phyloP scores from a whole-genome alignment of 805 yeast species.

The Hanseniaspora meyeri region DNA sequence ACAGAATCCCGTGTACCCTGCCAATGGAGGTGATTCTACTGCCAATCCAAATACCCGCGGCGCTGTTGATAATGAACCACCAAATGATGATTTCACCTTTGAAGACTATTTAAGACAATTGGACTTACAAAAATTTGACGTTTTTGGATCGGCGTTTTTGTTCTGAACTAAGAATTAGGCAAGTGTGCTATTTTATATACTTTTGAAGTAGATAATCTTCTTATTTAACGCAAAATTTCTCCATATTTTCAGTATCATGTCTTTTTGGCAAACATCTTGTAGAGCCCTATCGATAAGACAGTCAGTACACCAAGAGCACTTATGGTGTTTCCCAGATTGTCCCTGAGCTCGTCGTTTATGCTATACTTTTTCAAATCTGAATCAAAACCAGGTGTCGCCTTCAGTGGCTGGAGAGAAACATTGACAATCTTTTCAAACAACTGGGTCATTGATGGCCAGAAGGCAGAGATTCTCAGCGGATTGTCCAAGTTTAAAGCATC shows the following conservation, averaged over 20 bases:
- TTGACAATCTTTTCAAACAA: conserved; percentile 77
- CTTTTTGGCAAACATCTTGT: conserved; percentile 29
- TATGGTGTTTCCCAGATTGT: conserved; percentile 48
- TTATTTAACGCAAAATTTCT: not conserved
- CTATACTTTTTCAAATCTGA: conserved; percentile 42
- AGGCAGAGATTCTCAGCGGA: conserved; percentile 81
- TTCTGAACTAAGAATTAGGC: not conserved
- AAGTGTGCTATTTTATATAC: not conserved
- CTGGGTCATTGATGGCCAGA: conserved; percentile 79
- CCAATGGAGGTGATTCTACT: not conserved
- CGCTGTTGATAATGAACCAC: not conserved
- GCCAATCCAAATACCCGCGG: too few relatives aligned
- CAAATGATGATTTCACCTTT: conserved; percentile 1
- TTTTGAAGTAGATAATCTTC: not conserved
- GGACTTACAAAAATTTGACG: not conserved
- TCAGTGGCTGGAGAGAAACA: conserved; percentile 68
- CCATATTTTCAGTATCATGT: not conserved
- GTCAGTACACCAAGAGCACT: conserved; percentile 60
- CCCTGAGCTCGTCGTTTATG: conserved; percentile 36
- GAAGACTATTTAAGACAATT: conserved; percentile 8
- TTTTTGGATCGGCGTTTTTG: conserved; percentile 5
- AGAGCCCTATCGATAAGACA: conserved; percentile 50
- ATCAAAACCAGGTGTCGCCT: conserved; percentile 66
- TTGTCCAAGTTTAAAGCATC: conserved; percentile 53
- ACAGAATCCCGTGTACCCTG: not conserved